Conservation (phyloP, 352 stramenopile genomes). For the Phytophthora litchii region DNA sequence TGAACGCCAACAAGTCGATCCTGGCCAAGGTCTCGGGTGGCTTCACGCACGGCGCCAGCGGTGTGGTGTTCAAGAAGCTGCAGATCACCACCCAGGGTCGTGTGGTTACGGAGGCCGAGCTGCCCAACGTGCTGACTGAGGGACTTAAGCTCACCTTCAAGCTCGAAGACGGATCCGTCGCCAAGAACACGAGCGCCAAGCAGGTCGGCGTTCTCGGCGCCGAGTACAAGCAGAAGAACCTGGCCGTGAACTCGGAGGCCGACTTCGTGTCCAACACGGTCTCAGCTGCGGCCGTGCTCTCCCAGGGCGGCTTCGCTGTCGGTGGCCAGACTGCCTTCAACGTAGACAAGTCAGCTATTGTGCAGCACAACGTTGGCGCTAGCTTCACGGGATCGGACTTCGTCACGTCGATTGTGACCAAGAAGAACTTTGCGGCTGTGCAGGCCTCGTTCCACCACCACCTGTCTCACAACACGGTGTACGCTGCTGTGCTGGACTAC, state of each 20-base stretch:
- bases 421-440: constrained; percentile 85
- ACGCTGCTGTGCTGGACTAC: constrained; percentile 83
- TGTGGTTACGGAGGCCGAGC: constrained; percentile 78
- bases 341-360: constrained; percentile 79
- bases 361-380: constrained; percentile 79
- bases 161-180: constrained; percentile 79
- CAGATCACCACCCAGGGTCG: constrained; percentile 83
- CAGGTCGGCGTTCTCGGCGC: constrained; percentile 75
- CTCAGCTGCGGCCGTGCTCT: constrained; percentile 55
- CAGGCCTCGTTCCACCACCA: constrained; percentile 86
- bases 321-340: constrained; percentile 80
- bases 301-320: constrained; percentile 69
- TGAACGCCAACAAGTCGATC: constrained; percentile 86
- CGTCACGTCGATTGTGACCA: constrained; percentile 71
- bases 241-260: constrained; percentile 74
- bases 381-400: constrained; percentile 77
- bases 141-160: constrained; percentile 86
- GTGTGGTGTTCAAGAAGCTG: constrained; percentile 87
- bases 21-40: constrained; percentile 79
- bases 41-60: constrained; percentile 72
- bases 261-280: constrained; percentile 81
- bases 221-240: constrained; percentile 81
- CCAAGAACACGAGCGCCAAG: constrained; percentile 75
- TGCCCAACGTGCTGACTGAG: constrained; percentile 77
- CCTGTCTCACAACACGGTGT: constrained; percentile 74